Evolutionary conservation across 805 yeast genomes (phyloP).

Genomic region (Monosporozyma solicola): DNA sequence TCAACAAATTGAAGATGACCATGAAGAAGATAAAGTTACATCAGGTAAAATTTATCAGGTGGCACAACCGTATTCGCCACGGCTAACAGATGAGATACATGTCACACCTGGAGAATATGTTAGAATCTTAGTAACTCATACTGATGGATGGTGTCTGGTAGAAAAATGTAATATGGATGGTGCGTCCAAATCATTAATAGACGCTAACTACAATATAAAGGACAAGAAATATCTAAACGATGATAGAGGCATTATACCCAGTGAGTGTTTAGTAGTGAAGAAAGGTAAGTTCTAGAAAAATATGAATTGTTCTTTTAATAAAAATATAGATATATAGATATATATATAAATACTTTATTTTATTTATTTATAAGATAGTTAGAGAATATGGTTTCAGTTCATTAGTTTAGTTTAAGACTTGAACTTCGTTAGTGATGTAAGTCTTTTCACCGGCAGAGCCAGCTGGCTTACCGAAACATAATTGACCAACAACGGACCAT

Average conservation of each 20-base stretch:
- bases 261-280: slow-evolving; percentile 25
- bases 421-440: slow-evolving; percentile 29
- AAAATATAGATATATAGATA: too few relatives aligned
- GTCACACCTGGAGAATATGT: slow-evolving; percentile 28
- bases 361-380: neutral
- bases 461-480: slow-evolving; percentile 42
- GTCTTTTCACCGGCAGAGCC: slow-evolving; percentile 34
- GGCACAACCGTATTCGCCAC: slow-evolving; percentile 21
- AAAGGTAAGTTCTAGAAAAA: neutral
- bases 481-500: slow-evolving; percentile 42
- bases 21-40: neutral
- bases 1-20: neutral
- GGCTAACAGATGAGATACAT: slow-evolving; percentile 32
- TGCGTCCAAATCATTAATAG: slow-evolving; percentile 1
- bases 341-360: neutral
- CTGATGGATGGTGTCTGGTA: slow-evolving; percentile 39
- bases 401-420: slow-evolving; percentile 4
- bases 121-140: slow-evolving; percentile 32
- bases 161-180: slow-evolving; percentile 30
- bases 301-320: neutral
- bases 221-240: slow-evolving; percentile 28
- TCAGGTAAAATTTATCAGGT: slow-evolving; percentile 13
- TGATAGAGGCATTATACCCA: slow-evolving; percentile 35
- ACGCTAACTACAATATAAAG: neutral
- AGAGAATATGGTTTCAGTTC: neutral